Base-by-base conservation (phyloP, 495 filamentous ascomycete species). In the Xylaria palmicola region DNA sequence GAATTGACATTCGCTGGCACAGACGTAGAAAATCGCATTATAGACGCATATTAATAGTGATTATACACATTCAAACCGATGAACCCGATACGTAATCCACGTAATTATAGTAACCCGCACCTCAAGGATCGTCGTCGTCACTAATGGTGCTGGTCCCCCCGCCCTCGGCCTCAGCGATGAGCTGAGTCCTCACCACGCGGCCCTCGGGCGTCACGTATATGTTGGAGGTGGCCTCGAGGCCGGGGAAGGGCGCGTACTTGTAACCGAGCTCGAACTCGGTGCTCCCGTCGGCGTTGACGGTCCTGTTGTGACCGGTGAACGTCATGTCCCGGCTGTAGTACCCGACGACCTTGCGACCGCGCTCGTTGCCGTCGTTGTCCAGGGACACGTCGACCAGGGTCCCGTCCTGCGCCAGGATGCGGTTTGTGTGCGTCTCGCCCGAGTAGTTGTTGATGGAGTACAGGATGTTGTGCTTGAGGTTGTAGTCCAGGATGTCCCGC, bases 391-490 rank as follows among this genome's bases (percentile, higher is more conserved):
- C 82, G 37, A 79, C 72, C 39, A 85, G 74, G 59, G 70, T 73
- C 52, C 83, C 83, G 65, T 82, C 79, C 72, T 85, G 82, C 36
- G 72, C 78, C 48, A 85, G 68, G 19, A 83, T 65, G 41, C 81
- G 79, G 68, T 85, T 84, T 43, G 80, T 83, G 68, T 84, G 82
- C 36, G 76, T 79, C 47, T 80, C 68, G 6, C 82, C 82, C 8
- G 66, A 65, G 69, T 82, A 86, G 70, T 85, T 77, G 69, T 85
- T 85, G 62, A 81, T 69, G 56, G 73, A 76, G 68, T 83, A 85
- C 20, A 86, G 74, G 48, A 85, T 77, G 61, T 81, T 79, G 66
- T 81, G 72, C 45, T 70, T 68, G 15, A 83, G 62, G 17, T 80
- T 75, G 67, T 75, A 79, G 54, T 65, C 69, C 22, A 71, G 6